phyloP scores from a whole-genome alignment of 2,329 filamentous ascomycete species.

The Cladophialophora bantiana region DNA sequence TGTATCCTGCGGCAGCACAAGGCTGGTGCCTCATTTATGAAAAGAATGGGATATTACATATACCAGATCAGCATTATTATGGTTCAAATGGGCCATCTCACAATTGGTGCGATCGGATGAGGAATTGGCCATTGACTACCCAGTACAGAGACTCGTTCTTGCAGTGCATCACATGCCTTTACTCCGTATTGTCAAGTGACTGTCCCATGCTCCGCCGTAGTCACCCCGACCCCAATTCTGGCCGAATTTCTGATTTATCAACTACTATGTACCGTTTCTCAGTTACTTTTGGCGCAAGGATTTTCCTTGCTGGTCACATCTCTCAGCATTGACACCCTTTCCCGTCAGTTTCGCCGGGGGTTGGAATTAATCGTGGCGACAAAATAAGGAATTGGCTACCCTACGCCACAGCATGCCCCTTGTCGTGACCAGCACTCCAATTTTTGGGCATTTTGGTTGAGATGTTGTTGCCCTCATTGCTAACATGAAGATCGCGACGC shows the following conservation, averaged over 20 bases:
- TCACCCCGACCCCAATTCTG: neutral
- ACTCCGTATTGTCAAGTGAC: neutral
- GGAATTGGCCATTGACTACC: neutral
- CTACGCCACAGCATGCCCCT: neutral
- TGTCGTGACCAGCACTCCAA: neutral
- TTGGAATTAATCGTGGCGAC: neutral
- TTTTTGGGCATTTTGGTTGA: neutral
- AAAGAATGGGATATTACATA: neutral
- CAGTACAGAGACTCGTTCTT: neutral
- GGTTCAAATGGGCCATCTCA: neutral
- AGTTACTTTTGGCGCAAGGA: neutral
- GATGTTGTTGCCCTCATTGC: neutral
- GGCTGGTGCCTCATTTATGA: neutral
- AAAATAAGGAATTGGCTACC: neutral
- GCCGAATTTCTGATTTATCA: neutral
- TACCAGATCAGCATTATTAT: neutral
- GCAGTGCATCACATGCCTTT: neutral
- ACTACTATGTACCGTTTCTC: neutral
- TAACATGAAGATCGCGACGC: slow-evolving; percentile 55
- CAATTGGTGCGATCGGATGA: neutral
- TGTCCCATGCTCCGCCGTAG: neutral
- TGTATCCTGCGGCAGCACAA: neutral
- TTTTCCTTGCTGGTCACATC: neutral
- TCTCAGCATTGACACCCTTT: neutral
- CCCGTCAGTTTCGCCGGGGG: neutral